Conservation (phyloP, 306 rosid species). For the Vachellia collinsii region DNA sequence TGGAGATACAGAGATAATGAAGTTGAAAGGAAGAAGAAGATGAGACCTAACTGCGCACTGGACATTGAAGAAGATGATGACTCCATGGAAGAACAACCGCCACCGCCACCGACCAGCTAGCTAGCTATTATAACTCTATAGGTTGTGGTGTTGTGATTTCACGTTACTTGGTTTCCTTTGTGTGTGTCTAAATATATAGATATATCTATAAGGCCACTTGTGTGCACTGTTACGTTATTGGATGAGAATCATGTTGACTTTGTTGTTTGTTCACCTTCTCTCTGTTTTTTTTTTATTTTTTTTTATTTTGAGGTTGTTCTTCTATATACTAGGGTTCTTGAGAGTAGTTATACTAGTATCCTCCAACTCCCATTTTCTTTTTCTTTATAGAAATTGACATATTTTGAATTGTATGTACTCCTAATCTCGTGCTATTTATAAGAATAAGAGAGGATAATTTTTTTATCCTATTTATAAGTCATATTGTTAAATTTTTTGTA, state of each 20-base stretch:
- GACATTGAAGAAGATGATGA: background rate
- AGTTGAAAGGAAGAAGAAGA: conserved; percentile 17
- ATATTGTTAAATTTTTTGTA: no score
- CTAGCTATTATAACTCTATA: background rate
- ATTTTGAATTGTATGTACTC: background rate
- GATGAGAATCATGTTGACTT: background rate
- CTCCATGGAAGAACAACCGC: background rate
- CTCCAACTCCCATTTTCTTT: background rate
- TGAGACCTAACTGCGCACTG: background rate
- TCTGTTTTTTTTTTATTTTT: background rate
- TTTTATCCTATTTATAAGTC: no score
- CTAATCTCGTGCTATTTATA: no score
- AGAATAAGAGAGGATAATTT: no score
- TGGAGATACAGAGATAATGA: background rate
- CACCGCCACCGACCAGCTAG: background rate
- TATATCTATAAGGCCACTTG: background rate
- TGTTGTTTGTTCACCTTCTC: background rate
- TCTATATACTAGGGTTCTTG: background rate
- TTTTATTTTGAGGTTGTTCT: background rate
- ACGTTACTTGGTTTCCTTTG: background rate
- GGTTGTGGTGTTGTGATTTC: background rate
- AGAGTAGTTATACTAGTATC: conserved; percentile 1
- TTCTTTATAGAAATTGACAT: background rate
- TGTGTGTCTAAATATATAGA: background rate
- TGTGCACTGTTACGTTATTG: background rate